Evolutionary conservation across 345 rosid genomes (phyloP).

Genomic region (Acer saccharum): DNA sequence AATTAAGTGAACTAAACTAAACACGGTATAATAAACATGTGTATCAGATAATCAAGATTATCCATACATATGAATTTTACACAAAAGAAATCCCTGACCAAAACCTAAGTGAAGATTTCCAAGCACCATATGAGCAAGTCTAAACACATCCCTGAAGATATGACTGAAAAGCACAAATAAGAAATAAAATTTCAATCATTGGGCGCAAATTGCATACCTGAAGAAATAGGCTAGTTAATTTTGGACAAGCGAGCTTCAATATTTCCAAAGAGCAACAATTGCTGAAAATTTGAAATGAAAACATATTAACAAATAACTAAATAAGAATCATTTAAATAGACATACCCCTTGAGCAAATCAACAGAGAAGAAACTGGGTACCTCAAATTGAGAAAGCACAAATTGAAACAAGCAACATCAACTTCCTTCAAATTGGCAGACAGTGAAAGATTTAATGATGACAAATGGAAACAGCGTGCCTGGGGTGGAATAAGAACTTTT

Average conservation of each 20-base stretch:
- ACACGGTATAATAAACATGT: neutral
- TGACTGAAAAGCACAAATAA: neutral
- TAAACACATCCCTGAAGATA: neutral
- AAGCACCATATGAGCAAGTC: neutral
- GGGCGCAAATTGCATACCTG: constrained; percentile 47
- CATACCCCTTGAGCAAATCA: neutral
- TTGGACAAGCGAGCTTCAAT: constrained; percentile 79
- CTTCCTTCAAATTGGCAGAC: constrained; percentile 88
- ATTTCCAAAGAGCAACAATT: constrained; percentile 86
- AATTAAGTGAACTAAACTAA: neutral
- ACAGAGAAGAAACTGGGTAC: constrained; percentile 33
- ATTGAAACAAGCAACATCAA: constrained; percentile 71
- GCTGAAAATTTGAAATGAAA: constrained; percentile 40
- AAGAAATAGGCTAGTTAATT: constrained; percentile 83
- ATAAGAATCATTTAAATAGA: constrained; percentile 1
- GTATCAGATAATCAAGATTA: neutral
- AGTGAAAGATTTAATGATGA: constrained; percentile 84
- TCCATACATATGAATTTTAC: neutral
- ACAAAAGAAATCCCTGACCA: neutral
- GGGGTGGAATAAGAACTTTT: constrained; percentile 79
- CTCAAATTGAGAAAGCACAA: constrained; percentile 79
- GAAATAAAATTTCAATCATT: neutral
- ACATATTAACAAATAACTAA: constrained; percentile 11
- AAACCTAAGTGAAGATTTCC: neutral
- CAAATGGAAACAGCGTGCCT: constrained; percentile 74